Base-by-base conservation (phyloP, 148 eudicot genomes). In the Rhododendron griersonianum region DNA sequence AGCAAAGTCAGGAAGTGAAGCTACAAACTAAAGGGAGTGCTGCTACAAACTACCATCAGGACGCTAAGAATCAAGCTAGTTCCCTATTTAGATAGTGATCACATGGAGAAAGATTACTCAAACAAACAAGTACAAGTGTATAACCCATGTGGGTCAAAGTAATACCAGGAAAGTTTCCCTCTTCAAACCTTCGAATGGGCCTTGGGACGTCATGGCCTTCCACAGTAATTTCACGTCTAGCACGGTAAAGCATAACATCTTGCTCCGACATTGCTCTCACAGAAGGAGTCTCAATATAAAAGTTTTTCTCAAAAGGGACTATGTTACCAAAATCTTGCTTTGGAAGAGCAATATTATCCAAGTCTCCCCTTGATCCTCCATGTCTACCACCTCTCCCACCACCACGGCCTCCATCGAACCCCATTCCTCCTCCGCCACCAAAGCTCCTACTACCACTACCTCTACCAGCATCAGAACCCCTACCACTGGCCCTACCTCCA, bases 101-200 rank as follows among this genome's bases (percentile, higher is more conserved):
- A 19, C n/a, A 57, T 51, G 55, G n/a, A 57, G n/a, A 57, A 57
- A 57, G 63, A 5, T 4, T 19, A 8, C 33, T 65, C 5, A 65
- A 65, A 65, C 14, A 8, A 65, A 65, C 14, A 65, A 65, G 33
- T 19, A 59, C 1, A 19, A 19, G 25, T 0, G 73, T n/a, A 65
- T n/a, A 4, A 30, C 39, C 41, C 76, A 71, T 15, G 41, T 71
- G 76, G 23, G 21, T 71, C 51, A 39, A 74, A 85, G 35, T 35
- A 81, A 85, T 95, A 95, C 99, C 98, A 59, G 99, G 98, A 61
- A 97, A 95, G 35, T 93, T 96, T 53, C 96, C 95, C 84, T 97
- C 99, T 28, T 91, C 90, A 87, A 97, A 97, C 90, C 88, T 85
- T 86, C 93, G 87, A 88, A 95, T 87, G 78, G 99, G 99, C 90